Conservation (phyloP, 345 rosid genomes). For the Eucalyptus urophylla region DNA sequence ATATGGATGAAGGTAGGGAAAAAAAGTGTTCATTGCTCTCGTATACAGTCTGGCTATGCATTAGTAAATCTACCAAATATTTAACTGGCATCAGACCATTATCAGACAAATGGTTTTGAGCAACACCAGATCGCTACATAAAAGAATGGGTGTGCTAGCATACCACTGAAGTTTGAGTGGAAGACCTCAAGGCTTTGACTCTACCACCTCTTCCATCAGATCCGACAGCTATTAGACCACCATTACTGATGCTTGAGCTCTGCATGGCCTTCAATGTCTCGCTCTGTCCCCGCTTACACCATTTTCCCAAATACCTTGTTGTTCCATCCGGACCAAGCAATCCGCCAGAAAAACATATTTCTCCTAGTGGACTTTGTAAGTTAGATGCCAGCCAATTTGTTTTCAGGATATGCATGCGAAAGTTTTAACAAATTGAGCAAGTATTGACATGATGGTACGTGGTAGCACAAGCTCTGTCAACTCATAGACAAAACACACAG, state of each 20-base stretch:
- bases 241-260: slow-evolving; percentile 15
- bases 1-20: background rate
- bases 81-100: background rate
- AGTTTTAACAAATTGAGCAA: background rate
- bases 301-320: slow-evolving; percentile 57
- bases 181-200: slow-evolving; percentile 61
- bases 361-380: slow-evolving; percentile 17
- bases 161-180: slow-evolving; percentile 37
- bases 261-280: slow-evolving; percentile 4
- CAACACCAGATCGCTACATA: background rate
- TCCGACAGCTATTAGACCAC: slow-evolving; percentile 66
- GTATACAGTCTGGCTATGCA: background rate
- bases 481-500: background rate
- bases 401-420: background rate
- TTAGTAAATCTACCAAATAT: background rate
- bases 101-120: background rate
- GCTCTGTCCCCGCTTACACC: slow-evolving; percentile 70
- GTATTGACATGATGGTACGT: background rate
- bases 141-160: slow-evolving; percentile 2
- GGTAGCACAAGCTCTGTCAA: background rate
- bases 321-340: slow-evolving; percentile 70
- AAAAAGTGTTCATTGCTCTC: background rate
- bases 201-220: slow-evolving; percentile 94
- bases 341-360: slow-evolving; percentile 54
- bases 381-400: background rate